Evolutionary conservation across 768 basidiomycete species (phyloP).

Genomic region (Rhodotorula graminis): DNA sequence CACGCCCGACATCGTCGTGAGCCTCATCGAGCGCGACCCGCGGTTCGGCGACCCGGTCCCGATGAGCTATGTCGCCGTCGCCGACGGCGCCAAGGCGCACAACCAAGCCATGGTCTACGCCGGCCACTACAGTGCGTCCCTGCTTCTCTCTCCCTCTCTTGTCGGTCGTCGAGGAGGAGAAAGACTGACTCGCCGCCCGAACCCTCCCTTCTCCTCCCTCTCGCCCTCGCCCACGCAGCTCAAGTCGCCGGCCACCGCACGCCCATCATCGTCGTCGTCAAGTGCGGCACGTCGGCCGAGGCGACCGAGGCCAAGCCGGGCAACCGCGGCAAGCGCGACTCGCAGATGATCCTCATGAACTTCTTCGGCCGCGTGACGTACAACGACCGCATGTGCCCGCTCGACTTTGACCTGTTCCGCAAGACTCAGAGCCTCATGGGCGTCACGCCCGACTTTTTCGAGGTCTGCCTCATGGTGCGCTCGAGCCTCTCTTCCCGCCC

Average conservation of each 20-base stretch:
- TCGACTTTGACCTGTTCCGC: conserved; percentile 96
- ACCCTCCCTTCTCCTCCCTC: neutral
- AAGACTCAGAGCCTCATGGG: conserved; percentile 95
- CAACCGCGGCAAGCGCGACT: conserved; percentile 96
- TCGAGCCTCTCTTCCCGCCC: neutral
- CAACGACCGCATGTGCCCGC: conserved; percentile 94
- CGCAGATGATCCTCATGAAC: conserved; percentile 98
- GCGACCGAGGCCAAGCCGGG: conserved; percentile 89
- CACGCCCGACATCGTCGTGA: conserved; percentile 94
- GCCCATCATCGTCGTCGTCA: conserved; percentile 88
- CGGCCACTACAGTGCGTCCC: conserved; percentile 88
- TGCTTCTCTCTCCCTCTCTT: conserved; percentile 2
- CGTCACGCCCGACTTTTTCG: conserved; percentile 98
- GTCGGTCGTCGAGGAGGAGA: too few relatives aligned
- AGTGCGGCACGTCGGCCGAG: conserved; percentile 88
- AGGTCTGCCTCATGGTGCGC: conserved; percentile 91
- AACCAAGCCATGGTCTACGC: conserved; percentile 98
- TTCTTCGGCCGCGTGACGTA: conserved; percentile 99
- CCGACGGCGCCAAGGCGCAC: conserved; percentile 77
- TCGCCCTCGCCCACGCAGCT: conserved; percentile 43
- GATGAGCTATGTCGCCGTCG: conserved; percentile 89
- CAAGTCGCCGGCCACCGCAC: conserved; percentile 76
- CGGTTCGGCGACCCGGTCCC: conserved; percentile 93
- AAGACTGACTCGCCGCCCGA: too few relatives aligned
- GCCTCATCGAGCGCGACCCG: conserved; percentile 82